Base-by-base conservation (phyloP, 805 yeast genomes). In the Debaryomyces prosopidis region DNA sequence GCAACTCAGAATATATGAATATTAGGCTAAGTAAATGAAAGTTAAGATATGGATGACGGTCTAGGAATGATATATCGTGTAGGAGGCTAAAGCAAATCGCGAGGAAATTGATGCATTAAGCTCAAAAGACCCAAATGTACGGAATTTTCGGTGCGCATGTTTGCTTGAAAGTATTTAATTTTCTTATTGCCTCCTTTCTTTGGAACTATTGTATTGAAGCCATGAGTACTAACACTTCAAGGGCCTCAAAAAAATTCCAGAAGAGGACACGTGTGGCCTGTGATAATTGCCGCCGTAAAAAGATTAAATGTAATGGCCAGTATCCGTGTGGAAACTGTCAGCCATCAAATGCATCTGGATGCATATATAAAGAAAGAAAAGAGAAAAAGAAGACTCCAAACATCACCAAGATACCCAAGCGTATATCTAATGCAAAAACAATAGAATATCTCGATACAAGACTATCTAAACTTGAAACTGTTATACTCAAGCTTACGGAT, bases 291-390 rank as follows among this genome's bases (percentile, higher is more conserved):
- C 60, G 82, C 12, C 55, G 55, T 43, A 66, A 77, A 36, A 79
- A 79, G 53, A 71, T 76, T 46, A 77, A 76, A 50, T 79, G 84
- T 52, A 77, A 79, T 54, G 80, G 82, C 0, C 57, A 56, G 3
- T 47, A 49, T 12, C 73, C 73, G 3, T 79, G 84, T 50, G 50
- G 62, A 7, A 65, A 66, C 32, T 77, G 84, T 51, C 18, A 12
- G 17, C 26, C 15, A 19, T 17, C 37, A 12, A 39, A 34, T 16
- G 12, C 27, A 14, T 14, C 16, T 2, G 32, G 33, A 15, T 27
- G 35, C 33, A 33, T 28, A 33, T 43, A 40, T 31, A 32, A 43
- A 6, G 40, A 43, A 31, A 19, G 27, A 36, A 20, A 19, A 4
- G 46, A 43, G 27, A 20, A 36, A 15, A 26, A 7, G 14, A 43